A percentile compares a stretch with the other conserved stretches of the same genome.
phyloP scores from a whole-genome alignment of 495 filamentous ascomycete species.

The Penicillium odoratum region DNA sequence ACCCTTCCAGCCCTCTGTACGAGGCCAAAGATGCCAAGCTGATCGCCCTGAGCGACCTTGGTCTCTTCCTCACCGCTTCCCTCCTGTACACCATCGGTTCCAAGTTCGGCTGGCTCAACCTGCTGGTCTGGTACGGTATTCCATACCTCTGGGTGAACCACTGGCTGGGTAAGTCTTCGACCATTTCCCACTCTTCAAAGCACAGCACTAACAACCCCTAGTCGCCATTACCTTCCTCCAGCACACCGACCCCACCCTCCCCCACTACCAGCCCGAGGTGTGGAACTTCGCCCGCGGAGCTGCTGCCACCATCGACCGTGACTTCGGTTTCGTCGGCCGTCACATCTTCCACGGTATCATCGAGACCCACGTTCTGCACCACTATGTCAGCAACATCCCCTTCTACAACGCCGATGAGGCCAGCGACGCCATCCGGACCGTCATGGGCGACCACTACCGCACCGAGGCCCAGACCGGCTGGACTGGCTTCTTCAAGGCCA shows the following conservation, averaged over 20 bases:
- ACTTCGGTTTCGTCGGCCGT: slow-evolving; percentile 60
- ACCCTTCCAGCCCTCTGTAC: slow-evolving; percentile 82
- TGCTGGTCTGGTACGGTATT: slow-evolving; percentile 89
- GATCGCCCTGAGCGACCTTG: slow-evolving; percentile 82
- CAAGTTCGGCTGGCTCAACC: slow-evolving; percentile 79
- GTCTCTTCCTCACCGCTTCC: slow-evolving; percentile 59
- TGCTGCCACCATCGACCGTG: slow-evolving; percentile 60
- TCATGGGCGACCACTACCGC: slow-evolving; percentile 60
- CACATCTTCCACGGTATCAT: slow-evolving; percentile 62
- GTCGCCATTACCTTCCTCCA: slow-evolving; percentile 64
- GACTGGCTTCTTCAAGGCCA: slow-evolving; percentile 54
- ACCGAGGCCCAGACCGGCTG: slow-evolving; percentile 51
- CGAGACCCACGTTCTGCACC: slow-evolving; percentile 61
- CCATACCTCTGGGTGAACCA: slow-evolving; percentile 99
- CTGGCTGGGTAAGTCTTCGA: slow-evolving; percentile 62
- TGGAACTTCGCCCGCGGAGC: slow-evolving; percentile 62
- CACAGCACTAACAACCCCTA: slow-evolving; percentile 17
- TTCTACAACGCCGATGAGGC: slow-evolving; percentile 65
- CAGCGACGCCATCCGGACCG: slow-evolving; percentile 57
- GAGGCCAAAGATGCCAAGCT: slow-evolving; percentile 84
- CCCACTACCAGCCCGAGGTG: slow-evolving; percentile 54
- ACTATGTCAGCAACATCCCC: slow-evolving; percentile 61
- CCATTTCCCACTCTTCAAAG: slow-evolving; percentile 1
- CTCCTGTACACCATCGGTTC: slow-evolving; percentile 61
- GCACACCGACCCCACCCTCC: slow-evolving; percentile 60